Percentiles rank a stretch among this genome's conserved stretches.
These are phyloP conservation scores for Cylindrodendrum hubeiense DNA, from an alignment of 2,329 filamentous ascomycete species.

Conservation along the genomic window DNA sequence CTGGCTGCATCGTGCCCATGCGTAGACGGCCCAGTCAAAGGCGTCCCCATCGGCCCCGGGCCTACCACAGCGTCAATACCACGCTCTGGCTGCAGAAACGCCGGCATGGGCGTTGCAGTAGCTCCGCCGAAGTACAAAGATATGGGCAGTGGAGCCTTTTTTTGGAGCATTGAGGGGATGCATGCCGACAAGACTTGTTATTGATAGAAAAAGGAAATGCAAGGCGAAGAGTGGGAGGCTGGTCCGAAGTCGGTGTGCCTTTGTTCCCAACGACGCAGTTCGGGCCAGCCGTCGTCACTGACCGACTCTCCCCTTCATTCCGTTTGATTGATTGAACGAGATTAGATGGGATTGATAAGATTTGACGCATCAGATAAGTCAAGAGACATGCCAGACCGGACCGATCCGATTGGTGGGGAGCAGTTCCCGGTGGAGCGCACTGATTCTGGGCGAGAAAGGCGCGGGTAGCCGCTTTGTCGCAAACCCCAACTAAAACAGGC, in stretches of 20 bases:
- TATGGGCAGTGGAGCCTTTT: neutral
- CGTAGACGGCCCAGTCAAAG: neutral
- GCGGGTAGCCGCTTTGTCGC: neutral
- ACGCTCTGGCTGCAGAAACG: conserved; percentile 3
- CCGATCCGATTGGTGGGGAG: conserved; percentile 35
- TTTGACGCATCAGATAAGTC: conserved; percentile 33
- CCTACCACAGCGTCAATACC: neutral
- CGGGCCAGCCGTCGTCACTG: neutral
- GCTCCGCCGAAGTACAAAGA: conserved; percentile 9
- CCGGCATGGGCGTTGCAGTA: conserved; percentile 7
- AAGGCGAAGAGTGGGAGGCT: conserved; percentile 14
- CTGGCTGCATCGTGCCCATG: conserved; percentile 24
- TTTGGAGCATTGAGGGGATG: conserved; percentile 14
- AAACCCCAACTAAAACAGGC: neutral
- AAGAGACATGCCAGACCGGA: conserved; percentile 17
- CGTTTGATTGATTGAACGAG: conserved; percentile 30
- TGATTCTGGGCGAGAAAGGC: neutral
- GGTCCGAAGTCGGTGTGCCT: conserved; percentile 38
- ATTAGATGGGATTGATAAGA: conserved; percentile 49
- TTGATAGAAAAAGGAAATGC: conserved; percentile 19
- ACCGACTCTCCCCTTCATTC: conserved; percentile 11
- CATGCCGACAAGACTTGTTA: conserved; percentile 11
- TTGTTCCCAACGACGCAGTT: neutral
- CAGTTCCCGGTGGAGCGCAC: neutral
- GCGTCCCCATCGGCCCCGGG: conserved; percentile 10